phyloP scores from a whole-genome alignment of 164 flowering plant genomes.

The Buxus sempervirens region DNA sequence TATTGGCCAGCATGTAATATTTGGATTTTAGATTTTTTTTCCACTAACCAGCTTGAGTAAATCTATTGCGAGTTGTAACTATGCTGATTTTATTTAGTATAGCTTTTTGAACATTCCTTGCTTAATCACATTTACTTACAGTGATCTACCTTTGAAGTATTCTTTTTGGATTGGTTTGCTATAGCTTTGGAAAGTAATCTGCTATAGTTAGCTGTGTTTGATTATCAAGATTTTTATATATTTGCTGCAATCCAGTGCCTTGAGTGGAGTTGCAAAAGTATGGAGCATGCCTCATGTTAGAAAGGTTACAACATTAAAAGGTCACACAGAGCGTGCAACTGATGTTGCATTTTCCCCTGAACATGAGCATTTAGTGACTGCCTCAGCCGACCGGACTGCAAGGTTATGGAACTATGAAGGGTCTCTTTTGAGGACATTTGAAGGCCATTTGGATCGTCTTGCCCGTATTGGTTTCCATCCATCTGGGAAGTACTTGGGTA shows the following conservation, averaged over 20 bases:
- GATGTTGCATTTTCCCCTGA: constrained; percentile 92
- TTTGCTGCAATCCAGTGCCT: constrained; percentile 42
- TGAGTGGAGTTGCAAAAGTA: constrained; percentile 69
- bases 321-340: constrained; percentile 89
- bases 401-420: constrained; percentile 86
- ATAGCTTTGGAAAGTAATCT: not conserved
- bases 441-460: constrained; percentile 92
- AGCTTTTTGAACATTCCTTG: not conserved
- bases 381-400: constrained; percentile 96
- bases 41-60: not conserved
- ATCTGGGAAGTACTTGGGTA: constrained; percentile 88
- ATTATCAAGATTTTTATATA: not conserved
- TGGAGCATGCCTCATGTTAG: constrained; percentile 90
- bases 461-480: constrained; percentile 95
- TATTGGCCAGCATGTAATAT: not conserved
- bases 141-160: not conserved
- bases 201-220: not conserved
- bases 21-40: not conserved
- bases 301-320: constrained; percentile 62
- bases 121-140: not conserved
- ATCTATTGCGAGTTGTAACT: not conserved
- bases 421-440: constrained; percentile 53
- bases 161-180: not conserved
- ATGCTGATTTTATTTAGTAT: not conserved
- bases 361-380: constrained; percentile 66